Evolutionary conservation across 108 stramenopile species (phyloP).

Genomic region (Licmophora abbreviata): DNA sequence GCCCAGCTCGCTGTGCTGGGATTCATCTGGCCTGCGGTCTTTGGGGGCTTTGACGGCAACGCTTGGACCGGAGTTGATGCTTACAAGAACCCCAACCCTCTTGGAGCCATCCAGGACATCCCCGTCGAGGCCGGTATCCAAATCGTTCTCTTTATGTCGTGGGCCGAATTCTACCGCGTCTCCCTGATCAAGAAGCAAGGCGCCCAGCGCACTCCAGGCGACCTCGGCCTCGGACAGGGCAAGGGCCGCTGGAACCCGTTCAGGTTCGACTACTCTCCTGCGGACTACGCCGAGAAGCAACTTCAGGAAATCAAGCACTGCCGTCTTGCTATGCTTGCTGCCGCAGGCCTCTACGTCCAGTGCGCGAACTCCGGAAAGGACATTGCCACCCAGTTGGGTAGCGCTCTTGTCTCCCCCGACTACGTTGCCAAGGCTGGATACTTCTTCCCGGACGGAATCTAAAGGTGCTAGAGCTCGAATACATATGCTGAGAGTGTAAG

Average conservation of each 20-base stretch:
- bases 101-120: conserved; percentile 73
- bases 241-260: conserved; percentile 91
- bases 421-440: conserved; percentile 83
- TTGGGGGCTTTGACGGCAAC: conserved; percentile 94
- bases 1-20: conserved; percentile 95
- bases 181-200: conserved; percentile 76
- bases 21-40: conserved; percentile 88
- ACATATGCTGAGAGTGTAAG: too few species aligned
- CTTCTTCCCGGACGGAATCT: conserved; percentile 91
- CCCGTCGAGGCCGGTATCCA: conserved; percentile 80
- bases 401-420: conserved; percentile 71
- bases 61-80: conserved; percentile 86
- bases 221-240: conserved; percentile 85
- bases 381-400: conserved; percentile 78
- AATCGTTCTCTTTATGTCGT: conserved; percentile 79
- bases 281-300: conserved; percentile 92
- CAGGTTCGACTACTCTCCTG: conserved; percentile 87
- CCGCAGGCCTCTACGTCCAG: conserved; percentile 86
- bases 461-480: too few species aligned
- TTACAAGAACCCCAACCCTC: conserved; percentile 90
- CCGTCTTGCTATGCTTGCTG: conserved; percentile 95
- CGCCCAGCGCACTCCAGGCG: conserved; percentile 67
- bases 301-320: conserved; percentile 97
- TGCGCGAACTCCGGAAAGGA: conserved; percentile 60
- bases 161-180: conserved; percentile 82